Conservation (phyloP, 2,329 filamentous ascomycete species). For the Botryosphaeria dothidea region DNA sequence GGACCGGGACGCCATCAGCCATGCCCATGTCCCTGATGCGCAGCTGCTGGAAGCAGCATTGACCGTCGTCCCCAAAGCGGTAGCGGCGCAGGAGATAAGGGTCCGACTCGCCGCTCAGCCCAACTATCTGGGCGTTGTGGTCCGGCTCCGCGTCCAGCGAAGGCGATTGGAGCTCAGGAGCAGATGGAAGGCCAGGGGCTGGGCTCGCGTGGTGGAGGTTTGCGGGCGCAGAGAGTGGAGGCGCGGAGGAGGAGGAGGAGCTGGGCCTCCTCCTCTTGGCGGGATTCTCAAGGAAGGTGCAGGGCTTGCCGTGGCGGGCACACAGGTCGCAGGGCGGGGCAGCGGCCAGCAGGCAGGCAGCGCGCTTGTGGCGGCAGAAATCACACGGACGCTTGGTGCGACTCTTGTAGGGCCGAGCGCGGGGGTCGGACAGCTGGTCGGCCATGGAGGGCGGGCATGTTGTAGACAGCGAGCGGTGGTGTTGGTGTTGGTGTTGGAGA, state of each 20-base stretch:
- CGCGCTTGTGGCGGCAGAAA: conserved; percentile 48
- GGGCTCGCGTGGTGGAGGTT: neutral
- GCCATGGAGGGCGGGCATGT: conserved; percentile 1
- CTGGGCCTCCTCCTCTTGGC: conserved; percentile 32
- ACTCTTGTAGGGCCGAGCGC: conserved; percentile 32
- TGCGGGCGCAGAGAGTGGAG: neutral
- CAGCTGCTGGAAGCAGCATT: conserved; percentile 31
- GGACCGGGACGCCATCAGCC: conserved; percentile 28
- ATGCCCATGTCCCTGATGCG: conserved; percentile 29
- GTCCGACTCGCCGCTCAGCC: conserved; percentile 34
- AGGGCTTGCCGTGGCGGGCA: conserved; percentile 44
- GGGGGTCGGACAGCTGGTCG: conserved; percentile 3
- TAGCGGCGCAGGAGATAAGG: conserved; percentile 35
- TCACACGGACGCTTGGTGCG: conserved; percentile 47
- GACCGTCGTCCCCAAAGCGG: conserved; percentile 35
- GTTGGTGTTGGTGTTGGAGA: neutral
- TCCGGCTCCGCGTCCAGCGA: conserved; percentile 33
- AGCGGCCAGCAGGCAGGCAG: conserved; percentile 46
- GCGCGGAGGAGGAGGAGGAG: neutral
- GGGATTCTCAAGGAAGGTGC: conserved; percentile 46
- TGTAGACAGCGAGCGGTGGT: neutral
- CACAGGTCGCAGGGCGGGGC: conserved; percentile 47
- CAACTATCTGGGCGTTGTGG: conserved; percentile 34
- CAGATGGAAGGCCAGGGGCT: neutral
- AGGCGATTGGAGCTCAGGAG: neutral